Base-by-base conservation (phyloP, 1,139 yeast species). In the Yamadazyma membranifaciens region DNA sequence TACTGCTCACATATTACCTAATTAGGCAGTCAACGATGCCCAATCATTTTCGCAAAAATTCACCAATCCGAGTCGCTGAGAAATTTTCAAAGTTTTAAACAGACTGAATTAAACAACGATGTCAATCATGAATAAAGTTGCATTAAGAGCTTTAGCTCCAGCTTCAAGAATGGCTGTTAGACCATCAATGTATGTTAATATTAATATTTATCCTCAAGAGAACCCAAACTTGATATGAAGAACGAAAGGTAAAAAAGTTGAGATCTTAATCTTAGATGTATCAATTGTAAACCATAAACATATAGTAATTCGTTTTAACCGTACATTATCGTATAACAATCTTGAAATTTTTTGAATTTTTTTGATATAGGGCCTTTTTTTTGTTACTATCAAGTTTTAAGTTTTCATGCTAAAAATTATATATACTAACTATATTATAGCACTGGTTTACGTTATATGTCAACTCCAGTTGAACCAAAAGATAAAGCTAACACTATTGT, bases 401-500 rank as follows among this genome's bases (percentile, higher is more conserved):
- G 24, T 20, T 20, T 20, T 6, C 7, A 7, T 20, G 26, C 26
- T 17, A 12, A 6, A 7, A 15, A 31, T 10, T 10, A n/a, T 14
- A 16, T 7, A 28, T 49, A 50, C 54, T 51, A 51, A 50, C 49
- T 31, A 15, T n/a, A 3, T 32, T 52, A 25, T 55, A 73, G 79
- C 62, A 63, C 77, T 57, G 86, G 86, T 51, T 63, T 79, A 53
- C 86, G 91, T 77, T 68, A 65, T 66, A 62, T 80, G 64, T 77
- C 87, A 41, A 73, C 85, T 42, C 80, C 81, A 52, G 74, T 63
- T 50, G 96, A 89, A 59, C 97, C 97, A 65, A 87, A 88, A 76
- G 78, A 84, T 59, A 88, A 87, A 78, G 98, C 98, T 48, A 70
- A 79, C 60, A 81, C 96, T 46, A 82, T 92, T 67, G 80, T 92